Evolutionary conservation across 768 basidiomycete genomes (phyloP).

Genomic region (Psilocybe tampanensis): DNA sequence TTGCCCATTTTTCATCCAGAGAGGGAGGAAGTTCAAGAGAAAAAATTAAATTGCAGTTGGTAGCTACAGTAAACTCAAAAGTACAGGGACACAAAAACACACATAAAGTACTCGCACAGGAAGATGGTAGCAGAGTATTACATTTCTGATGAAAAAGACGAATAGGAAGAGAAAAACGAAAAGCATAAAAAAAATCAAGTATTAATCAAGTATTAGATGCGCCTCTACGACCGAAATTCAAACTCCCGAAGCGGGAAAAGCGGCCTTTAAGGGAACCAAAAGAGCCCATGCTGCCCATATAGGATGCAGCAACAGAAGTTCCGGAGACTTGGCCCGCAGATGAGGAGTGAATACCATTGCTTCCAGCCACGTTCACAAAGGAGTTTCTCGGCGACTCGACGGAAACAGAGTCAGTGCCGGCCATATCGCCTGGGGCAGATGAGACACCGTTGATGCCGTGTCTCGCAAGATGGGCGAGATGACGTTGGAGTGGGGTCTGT

Average conservation of each 20-base stretch:
- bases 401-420: constrained; percentile 60
- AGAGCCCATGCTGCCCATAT: constrained; percentile 59
- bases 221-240: constrained; percentile 62
- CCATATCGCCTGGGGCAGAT: constrained; percentile 70
- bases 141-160: background rate
- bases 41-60: no score
- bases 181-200: background rate
- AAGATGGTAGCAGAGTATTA: constrained; percentile 4
- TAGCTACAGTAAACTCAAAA: background rate
- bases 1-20: background rate
- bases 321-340: constrained; percentile 47
- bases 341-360: constrained; percentile 43
- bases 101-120: background rate
- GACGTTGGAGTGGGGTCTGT: constrained; percentile 77
- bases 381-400: constrained; percentile 75
- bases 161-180: constrained; percentile 1
- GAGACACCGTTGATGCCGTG: constrained; percentile 85
- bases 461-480: constrained; percentile 78
- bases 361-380: constrained; percentile 63
- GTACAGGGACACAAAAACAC: background rate
- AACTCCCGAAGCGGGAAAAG: constrained; percentile 75
- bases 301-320: constrained; percentile 63
- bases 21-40: no score
- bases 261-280: constrained; percentile 71
- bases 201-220: constrained; percentile 9